Base-by-base conservation (phyloP, 1,284 basidiomycete species). In the Marasmius fiardii region DNA sequence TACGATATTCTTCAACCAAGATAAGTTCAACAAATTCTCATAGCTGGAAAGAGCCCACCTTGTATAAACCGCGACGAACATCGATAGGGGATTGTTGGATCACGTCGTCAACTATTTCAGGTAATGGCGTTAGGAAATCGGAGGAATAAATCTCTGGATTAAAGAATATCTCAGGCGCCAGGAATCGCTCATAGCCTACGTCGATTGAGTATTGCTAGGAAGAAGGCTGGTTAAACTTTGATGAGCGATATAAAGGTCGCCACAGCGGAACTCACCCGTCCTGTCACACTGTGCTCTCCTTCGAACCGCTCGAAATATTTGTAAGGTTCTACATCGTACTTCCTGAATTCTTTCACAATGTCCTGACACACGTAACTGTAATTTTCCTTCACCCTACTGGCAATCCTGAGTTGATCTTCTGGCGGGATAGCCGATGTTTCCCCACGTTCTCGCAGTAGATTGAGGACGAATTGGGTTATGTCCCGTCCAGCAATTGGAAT, bases 361-460 rank as follows among this genome's bases (percentile, higher is more conserved):
- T 99, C 97, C 71, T 98, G 95, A 71, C 97, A 99, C 43, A 98
- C 95, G 69, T 99, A 99, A 65, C 92, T 95, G 76, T 95, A 98
- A 69, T 95, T 93, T 76, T 99, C 97, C 77, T 99, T 99, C 67
- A 99, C 93, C 73, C 89, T 95, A 58, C 93, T 85, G 18, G 97
- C 95, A 16, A 98, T 87, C 61, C 86, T 85, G 50, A 98, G 71
- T 64, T 96, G 94, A 70, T 99, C 97, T 69, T 99, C 97, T n/a
- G 95, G 92, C 3, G 97, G 95, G 45, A 98, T 95, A 44, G 81
- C 78, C 1, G 80, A 81, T 74, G 89, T 92, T 75, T 99, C 97
- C 5, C 95, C 95, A 53, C 97, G 88, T 74, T 99, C 97, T 61
- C 97, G 85, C 74, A 99, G 82, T 48, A 99, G 79, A 69, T 97